Base-by-base conservation (phyloP, 768 basidiomycete genomes). In the Chiua virens region DNA sequence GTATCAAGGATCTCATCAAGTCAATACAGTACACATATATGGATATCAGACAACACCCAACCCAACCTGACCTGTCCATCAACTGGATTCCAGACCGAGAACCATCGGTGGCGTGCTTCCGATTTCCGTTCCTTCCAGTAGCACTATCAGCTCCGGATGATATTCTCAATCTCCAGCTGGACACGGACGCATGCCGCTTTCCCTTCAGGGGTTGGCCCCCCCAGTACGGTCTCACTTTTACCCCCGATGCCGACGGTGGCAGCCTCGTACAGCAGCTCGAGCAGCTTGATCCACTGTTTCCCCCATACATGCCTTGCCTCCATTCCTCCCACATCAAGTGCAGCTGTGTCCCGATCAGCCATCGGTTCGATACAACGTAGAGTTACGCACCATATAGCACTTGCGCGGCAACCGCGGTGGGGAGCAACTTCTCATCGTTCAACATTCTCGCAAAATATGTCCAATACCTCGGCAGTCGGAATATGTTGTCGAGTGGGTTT, bases 261-360 rank as follows among this genome's bases (percentile, higher is more conserved):
- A 8, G 84, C 83, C 45, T 84, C 78, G 54, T 90, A 83, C 14
- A 91, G 64, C 14, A 88, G 65, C 22, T 73, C 77, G 20, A 92
- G 75, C 45, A 91, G 67, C 65, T 91, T 91, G 51, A 83, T 69
- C 83, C 87, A 92, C 65, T 92, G 89, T 35, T 74, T 70, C n/a
- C 89, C 89, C 84, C 86, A 92, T 9, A 87, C 69, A 23, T 74
- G 68, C 49, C 73, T 73, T 9, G 85, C 86, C 43, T 81, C 74
- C 22, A 73, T 54, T 3, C 90, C 88, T 57, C 85, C 75, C 27
- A 89, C 86, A 45, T 89, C 87, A 22, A 92, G 66, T 17, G 79
- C 89, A 58, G 80, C 89, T 91, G 52, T 42, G 47, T 21, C 37
- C 56, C 50, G 42, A 63, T 56, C 44, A 56, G 53, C 47, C 28